Evolutionary conservation across 345 rosid genomes (phyloP).

Genomic region (Mercurialis annua): DNA sequence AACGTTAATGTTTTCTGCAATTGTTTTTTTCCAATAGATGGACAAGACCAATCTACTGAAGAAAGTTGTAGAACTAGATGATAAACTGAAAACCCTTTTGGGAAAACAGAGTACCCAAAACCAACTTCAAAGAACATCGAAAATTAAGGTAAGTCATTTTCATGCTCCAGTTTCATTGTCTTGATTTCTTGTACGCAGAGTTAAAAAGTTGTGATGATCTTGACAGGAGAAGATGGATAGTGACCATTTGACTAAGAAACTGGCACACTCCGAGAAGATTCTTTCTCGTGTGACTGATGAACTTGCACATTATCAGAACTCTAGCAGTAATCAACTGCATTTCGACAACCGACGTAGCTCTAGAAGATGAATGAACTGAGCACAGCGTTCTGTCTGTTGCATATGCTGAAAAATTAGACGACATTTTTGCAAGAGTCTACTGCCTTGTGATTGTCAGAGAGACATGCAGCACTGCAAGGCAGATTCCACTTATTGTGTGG

Average conservation of each 20-base stretch:
- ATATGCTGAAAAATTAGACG: no score
- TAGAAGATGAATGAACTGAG: no score
- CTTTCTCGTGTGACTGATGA: constrained; percentile 48
- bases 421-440: no score
- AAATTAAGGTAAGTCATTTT: constrained; percentile 29
- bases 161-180: neutral
- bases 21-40: constrained; percentile 34
- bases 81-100: constrained; percentile 41
- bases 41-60: constrained; percentile 73
- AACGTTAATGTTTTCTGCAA: neutral
- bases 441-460: no score
- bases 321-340: constrained; percentile 27
- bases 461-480: no score
- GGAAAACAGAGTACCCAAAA: constrained; percentile 37
- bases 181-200: neutral
- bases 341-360: constrained; percentile 35
- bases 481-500: no score
- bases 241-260: constrained; percentile 40
- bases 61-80: constrained; percentile 70
- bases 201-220: constrained; percentile 10
- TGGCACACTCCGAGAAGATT: constrained; percentile 51
- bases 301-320: constrained; percentile 49
- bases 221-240: constrained; percentile 47
- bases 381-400: no score
- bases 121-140: constrained; percentile 36